Evolutionary conservation across 176 grass and related monocot species (phyloP).

Genomic region (Dendrocalamus sinicus): DNA sequence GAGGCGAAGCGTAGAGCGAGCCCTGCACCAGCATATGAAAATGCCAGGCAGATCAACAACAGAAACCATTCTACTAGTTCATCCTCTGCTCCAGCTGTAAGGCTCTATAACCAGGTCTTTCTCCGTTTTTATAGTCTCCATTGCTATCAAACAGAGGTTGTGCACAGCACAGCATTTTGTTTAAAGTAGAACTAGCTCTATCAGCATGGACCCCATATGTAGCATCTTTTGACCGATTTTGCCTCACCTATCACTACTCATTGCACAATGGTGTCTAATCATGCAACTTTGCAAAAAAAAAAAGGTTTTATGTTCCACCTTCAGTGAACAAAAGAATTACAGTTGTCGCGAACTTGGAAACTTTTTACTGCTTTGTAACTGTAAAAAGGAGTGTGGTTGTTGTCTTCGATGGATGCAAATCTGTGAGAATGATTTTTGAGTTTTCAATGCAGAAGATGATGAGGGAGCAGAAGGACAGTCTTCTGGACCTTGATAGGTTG

Average conservation of each 20-base stretch:
- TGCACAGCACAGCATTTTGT: conserved; percentile 22
- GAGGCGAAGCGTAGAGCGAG: conserved; percentile 49
- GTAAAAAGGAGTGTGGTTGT: neutral
- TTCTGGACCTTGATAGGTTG: conserved; percentile 54
- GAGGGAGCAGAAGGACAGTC: conserved; percentile 52
- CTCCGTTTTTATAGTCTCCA: neutral
- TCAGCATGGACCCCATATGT: conserved; percentile 10
- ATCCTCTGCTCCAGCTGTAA: conserved; percentile 54
- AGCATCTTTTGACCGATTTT: conserved; percentile 22
- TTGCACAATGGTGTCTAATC: neutral
- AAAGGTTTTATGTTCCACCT: conserved; percentile 20
- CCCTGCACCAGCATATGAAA: conserved; percentile 47
- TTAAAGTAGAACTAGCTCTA: neutral
- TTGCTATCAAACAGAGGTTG: neutral
- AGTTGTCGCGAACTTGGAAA: neutral
- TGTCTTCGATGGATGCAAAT: neutral
- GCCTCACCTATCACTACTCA: neutral
- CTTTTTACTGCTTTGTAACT: neutral
- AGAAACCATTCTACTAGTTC: conserved; percentile 40
- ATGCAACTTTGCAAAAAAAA: neutral
- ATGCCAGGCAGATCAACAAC: conserved; percentile 36
- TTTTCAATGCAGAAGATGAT: conserved; percentile 48
- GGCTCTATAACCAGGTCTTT: conserved; percentile 18
- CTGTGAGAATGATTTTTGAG: neutral
- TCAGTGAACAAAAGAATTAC: neutral